Base-by-base conservation (phyloP, 2,329 filamentous ascomycete species). In the Hypoxylon sp. region DNA sequence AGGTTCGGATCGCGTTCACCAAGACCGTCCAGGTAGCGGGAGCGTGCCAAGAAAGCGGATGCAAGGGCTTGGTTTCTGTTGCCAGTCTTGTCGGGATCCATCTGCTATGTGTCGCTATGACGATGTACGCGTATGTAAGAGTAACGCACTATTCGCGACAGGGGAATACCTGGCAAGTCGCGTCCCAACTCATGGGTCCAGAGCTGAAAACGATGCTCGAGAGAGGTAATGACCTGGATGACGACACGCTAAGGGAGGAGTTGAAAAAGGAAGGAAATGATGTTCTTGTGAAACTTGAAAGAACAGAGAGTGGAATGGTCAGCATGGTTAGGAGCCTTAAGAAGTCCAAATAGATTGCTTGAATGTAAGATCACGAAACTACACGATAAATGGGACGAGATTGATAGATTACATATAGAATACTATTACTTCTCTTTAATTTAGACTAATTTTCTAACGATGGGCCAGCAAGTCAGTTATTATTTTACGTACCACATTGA, bases 91-190 rank as follows among this genome's bases (percentile, higher is more conserved):
- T 72, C 3, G 41, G 34, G 0, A 21, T 48, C 3, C 67, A 72
- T 21, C 14, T 70, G 1, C 3, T 61, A 3, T 68, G 30, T 23
- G 67, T 70, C 5, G 50, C 23, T 3, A 3, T 50, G 6, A 66
- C 64, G 5, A 59, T 68, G 10, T 7, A 13, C 2, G 7, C 68
- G 1, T 72, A 67, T 32, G 43, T 52, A 2, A 21, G 3, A 4
- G 59, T 56, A 19, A 25, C 63, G 10, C 64, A 53, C 10, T 65
- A 67, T 19, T 72, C 69, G 1, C 58, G 67, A 1, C 43, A 67
- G 13, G 65, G 32, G 2, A 68, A 67, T 23, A 50, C 68, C 10
- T 72, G 69, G 69, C 65, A 70, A 21, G 36, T 60, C 6, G 32
- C 70, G 1, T 62, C 69, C 2, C 69, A 72, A 25, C 53, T 72